Evolutionary conservation across 352 stramenopile species (phyloP), one percentile per base, ranked within the genome.

Genomic region (Phytopythium oedochilum): DNA sequence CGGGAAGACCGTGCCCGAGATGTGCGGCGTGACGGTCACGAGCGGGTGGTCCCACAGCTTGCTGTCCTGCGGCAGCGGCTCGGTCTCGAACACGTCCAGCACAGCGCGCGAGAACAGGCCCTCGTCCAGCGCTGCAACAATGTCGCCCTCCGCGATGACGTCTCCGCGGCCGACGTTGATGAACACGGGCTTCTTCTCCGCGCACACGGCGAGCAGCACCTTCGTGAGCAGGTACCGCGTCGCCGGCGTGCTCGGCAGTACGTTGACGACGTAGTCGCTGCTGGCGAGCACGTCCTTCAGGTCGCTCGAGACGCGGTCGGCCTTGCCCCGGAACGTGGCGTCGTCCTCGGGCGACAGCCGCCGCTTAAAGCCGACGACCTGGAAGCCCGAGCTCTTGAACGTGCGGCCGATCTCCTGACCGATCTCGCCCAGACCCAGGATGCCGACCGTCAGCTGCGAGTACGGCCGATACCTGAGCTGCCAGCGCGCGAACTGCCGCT

Each of bases 141-240:
- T 57, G 17, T 70, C 64, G n/a, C 49, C 50, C 63, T 94, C 83
- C 18, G 63, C 59, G 44, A 95, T 79, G 28, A 97, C 68, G 60
- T 97, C 86, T 15, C 89, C 89, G 38, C 87, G 77, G 20, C 89
- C 89, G 22, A 94, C 83, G 63, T 96, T 96, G 63, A 96, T 82
- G 57, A 97, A 86, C 35, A 94, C 72, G 18, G 84, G 83, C 61
- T 84, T 63, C 68, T 84, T 79, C 7, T 57, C 38, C 0, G 63
- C 59, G 46, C 81, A 90, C 10, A 61, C 50, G 26, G 68, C 28
- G 14, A 96, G 57, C 17, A 59, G 66, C 23, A 66, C 48, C 28
- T 75, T 47, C 17, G 56, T 76, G 15, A 97, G 64, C 22, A 96
- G 51, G 38, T 76, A 68, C 25, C 64, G 67, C n/a, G 89, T 97